A percentile compares a stretch with the other conserved stretches of the same genome.
phyloP scores from a whole-genome alignment of 2,329 filamentous ascomycete genomes.

The Didymella exigua region DNA sequence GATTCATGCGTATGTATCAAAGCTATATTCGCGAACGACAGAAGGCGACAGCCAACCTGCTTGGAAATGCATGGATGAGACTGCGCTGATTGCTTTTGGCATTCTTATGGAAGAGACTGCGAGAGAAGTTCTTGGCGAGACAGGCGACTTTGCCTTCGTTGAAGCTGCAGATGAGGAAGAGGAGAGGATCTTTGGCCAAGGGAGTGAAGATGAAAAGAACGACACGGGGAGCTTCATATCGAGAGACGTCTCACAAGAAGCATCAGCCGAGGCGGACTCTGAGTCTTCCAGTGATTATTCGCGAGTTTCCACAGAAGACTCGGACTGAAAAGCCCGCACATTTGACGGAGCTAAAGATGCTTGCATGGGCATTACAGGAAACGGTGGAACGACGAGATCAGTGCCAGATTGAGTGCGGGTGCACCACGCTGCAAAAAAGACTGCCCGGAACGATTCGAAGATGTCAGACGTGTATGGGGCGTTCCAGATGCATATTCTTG shows the following conservation, averaged over 20 bases:
- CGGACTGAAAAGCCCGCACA: constrained; percentile 2
- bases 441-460: background rate
- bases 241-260: background rate
- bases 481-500: background rate
- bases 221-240: background rate
- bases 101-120: constrained; percentile 75
- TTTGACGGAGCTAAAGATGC: no score
- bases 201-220: background rate
- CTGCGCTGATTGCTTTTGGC: constrained; percentile 75
- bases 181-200: constrained; percentile 11
- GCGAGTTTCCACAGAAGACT: constrained; percentile 17
- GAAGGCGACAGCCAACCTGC: constrained; percentile 36
- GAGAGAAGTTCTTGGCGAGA: constrained; percentile 64
- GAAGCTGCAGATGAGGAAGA: constrained; percentile 54
- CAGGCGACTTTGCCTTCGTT: constrained; percentile 73
- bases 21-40: constrained; percentile 61
- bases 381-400: no score
- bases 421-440: no score
- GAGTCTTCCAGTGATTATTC: constrained; percentile 15
- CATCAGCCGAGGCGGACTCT: background rate
- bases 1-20: constrained; percentile 70
- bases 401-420: background rate
- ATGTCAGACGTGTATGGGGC: background rate
- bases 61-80: constrained; percentile 74
- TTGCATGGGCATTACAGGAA: no score